Base-by-base conservation (phyloP, 2,329 filamentous ascomycete species). In the Chaetomium globosum region DNA sequence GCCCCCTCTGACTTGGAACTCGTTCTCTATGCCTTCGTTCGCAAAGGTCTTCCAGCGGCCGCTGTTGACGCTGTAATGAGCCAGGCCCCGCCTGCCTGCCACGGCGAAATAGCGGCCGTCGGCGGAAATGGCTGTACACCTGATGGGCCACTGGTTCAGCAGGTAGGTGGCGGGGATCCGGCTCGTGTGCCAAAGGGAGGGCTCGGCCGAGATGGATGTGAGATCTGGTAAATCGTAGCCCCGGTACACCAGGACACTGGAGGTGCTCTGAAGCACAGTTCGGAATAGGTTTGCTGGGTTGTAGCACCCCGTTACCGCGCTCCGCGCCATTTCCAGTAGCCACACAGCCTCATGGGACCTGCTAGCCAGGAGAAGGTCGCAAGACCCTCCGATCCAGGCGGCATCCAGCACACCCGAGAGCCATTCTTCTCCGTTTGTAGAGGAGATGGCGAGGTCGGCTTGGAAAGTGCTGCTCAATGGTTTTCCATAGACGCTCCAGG, bases 401-500 rank as follows among this genome's bases (percentile, higher is more conserved):
- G 90, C 93, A 71, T 90, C 87, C 23, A 82, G 83, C 28, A 97
- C 83, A 3, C 93, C 92, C 6, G 85, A 83, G n/a, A 98, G 82
- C 92, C 94, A 98, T 53, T 86, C 84, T 74, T 99, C 94, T 31
- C 84, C 85, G 72, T 95, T 94, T 7, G 80, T 79, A 57, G 83
- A 79, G 2, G 88, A 87, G 46, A 92, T 81, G 2, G 80, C 77
- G 30, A 82, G 80, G 71, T 96, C 91, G 13, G 86, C 83, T 7
- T 84, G 83, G 75, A 98, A 98, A 74, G 92, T 97, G 71, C 87
- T 92, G 63, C 90, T 93, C 16, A 93, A 89, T 2, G 89, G 85
- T 76, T 97, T 97, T 39, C 95, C 95, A 77, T 96, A 99, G 46
- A 98, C 95, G 75, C 94, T 98, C 94, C 94, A 99, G 55, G 89